Base-by-base conservation (phyloP, 169 alveolate species). In the Cryptosporidium ubiquitum region DNA sequence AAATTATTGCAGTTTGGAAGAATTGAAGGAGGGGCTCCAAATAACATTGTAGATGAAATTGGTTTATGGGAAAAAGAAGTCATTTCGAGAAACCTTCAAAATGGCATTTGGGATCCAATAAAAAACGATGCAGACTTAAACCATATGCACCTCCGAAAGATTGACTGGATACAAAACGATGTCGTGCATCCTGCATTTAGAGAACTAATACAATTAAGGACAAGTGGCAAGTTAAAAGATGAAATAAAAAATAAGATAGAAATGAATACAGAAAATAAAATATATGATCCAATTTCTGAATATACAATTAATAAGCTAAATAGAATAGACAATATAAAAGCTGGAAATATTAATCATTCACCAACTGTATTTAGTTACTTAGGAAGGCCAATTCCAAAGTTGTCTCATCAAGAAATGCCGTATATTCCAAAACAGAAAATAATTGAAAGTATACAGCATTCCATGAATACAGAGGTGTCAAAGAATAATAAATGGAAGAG, bases 331-430 rank as follows among this genome's bases (percentile, higher is more conserved):
- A 42, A 61, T 5, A 33, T 42, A 0, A n/a, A n/a, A n/a, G 37
- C 40, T 16, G 69, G 23, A 29, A 47, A 23, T 51, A 44, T 14
- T 40, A 29, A 66, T 9, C 40, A 60, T 64, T 47, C 37, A 9
- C 75, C 86, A 26, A 79, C 89, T 16, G 79, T 79, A 44, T 79
- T 79, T 49, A 79, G 89, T 64, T 79, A 79, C 39, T 20, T 79
- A 26, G 89, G 89, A 10, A 68, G 89, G 20, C 89, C 89, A 61
- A 79, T 79, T 40, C 89, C 89, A 31, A 31, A 16, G 9, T 61
- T 79, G 26, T 23, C 20, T 39, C 89, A 79, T 47, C 74, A 79
- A 29, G 74, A 79, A 12, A 23, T 64, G 16, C 69, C 39, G 3
- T 16, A 2, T 37, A 79, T 79, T 44, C 73, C 89, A n/a, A 79